Evolutionary conservation across 2,329 filamentous ascomycete genomes (phyloP).

Genomic region (Sporothrix inflata): DNA sequence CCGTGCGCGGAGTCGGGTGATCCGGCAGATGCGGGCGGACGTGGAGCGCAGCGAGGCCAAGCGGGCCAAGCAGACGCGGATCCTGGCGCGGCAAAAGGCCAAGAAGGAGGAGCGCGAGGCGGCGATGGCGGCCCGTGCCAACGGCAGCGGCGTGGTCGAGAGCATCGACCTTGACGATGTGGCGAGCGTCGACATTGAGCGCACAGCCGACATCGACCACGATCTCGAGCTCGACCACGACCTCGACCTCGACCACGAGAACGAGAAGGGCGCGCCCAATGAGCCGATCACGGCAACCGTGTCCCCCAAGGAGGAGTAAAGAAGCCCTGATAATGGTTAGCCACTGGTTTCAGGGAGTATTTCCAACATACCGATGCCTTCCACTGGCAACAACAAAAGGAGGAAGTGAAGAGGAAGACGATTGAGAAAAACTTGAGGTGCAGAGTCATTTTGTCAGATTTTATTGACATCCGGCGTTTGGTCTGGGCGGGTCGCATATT

Average conservation of each 20-base stretch:
- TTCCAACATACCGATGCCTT: neutral
- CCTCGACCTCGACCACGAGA: no score
- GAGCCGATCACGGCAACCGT: neutral
- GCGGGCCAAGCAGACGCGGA: constrained; percentile 36
- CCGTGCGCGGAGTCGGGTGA: constrained; percentile 51
- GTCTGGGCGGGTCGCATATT: constrained; percentile 7
- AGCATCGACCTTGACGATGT: constrained; percentile 17
- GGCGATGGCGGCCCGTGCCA: neutral
- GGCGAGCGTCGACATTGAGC: constrained; percentile 26
- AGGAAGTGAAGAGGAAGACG: neutral
- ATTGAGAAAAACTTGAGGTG: neutral
- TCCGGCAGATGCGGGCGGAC: constrained; percentile 49
- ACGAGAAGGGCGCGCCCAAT: neutral
- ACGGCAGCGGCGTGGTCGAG: constrained; percentile 9
- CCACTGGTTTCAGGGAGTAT: neutral
- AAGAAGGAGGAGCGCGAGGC: constrained; percentile 23
- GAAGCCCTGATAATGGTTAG: neutral
- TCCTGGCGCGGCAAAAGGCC: constrained; percentile 31
- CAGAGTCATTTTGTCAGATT: neutral
- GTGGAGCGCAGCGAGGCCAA: constrained; percentile 39
- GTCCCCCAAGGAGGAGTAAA: constrained; percentile 6
- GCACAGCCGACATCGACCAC: constrained; percentile 14
- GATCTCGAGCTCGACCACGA: neutral
- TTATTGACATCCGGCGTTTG: constrained; percentile 14
- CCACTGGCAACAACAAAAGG: neutral